Percentiles rank a stretch among this genome's conserved stretches.
Evolutionary conservation across 805 yeast genomes (phyloP).

Genomic region (Sporopachydermia quercuum): DNA sequence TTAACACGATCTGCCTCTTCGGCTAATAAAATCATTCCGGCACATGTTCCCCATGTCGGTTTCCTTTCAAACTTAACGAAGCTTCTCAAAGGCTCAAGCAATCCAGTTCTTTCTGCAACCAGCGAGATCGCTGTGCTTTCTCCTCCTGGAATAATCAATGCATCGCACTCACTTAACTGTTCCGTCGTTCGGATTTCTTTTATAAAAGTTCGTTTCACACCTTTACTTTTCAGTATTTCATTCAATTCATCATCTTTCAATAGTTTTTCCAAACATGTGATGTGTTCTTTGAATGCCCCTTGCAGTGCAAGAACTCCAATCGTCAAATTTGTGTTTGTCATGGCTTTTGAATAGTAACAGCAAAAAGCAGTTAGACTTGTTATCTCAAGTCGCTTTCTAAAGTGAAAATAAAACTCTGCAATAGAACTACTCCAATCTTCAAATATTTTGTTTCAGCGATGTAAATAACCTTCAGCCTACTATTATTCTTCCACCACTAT

Average conservation of each 20-base stretch:
- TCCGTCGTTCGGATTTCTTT: slow-evolving; percentile 36
- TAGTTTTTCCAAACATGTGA: slow-evolving; percentile 30
- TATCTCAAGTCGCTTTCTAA: too few relatives aligned
- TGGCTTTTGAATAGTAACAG: too few relatives aligned
- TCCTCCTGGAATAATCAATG: slow-evolving; percentile 56
- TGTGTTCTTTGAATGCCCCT: slow-evolving; percentile 66
- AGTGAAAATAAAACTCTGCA: too few relatives aligned
- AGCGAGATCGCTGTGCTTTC: slow-evolving; percentile 58
- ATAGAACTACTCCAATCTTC: too few relatives aligned
- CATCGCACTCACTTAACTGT: slow-evolving; percentile 38
- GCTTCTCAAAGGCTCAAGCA: slow-evolving; percentile 37
- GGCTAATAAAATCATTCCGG: slow-evolving; percentile 60
- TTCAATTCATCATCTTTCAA: slow-evolving; percentile 5
- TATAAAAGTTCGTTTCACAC: slow-evolving; percentile 14
- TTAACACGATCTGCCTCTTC: slow-evolving; percentile 33
- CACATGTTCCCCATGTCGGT: slow-evolving; percentile 79
- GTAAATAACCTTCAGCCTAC: too few relatives aligned
- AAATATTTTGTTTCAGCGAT: too few relatives aligned
- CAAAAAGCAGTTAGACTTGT: too few relatives aligned
- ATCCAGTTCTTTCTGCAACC: slow-evolving; percentile 48
- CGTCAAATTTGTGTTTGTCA: slow-evolving; percentile 6
- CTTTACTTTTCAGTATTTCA: background rate
- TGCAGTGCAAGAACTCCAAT: slow-evolving; percentile 68
- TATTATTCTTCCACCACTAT: too few relatives aligned
- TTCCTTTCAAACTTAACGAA: slow-evolving; percentile 30